Evolutionary conservation across 2,329 filamentous ascomycete genomes (phyloP).

Genomic region (Pestalotiopsis sp.): DNA sequence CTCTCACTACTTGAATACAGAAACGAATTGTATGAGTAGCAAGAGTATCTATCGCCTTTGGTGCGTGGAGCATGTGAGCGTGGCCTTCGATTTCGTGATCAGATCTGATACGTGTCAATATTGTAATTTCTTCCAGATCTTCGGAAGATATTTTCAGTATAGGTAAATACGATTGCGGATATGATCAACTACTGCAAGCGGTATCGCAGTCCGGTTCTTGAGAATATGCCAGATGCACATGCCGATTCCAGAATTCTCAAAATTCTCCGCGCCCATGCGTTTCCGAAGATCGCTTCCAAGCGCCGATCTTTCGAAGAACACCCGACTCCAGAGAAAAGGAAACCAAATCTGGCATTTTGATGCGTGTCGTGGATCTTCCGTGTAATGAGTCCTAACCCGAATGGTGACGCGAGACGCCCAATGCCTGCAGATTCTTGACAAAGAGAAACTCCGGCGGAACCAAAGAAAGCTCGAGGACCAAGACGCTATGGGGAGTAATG

Average conservation of each 20-base stretch:
- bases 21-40: too few relatives aligned
- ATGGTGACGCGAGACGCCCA: background rate
- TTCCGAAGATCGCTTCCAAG: background rate
- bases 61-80: too few relatives aligned
- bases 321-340: background rate
- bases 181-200: background rate
- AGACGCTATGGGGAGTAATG: background rate
- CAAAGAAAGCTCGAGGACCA: background rate
- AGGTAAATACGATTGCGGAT: background rate
- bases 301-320: background rate
- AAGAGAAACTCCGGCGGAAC: background rate
- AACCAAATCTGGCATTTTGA: background rate
- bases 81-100: too few relatives aligned
- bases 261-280: background rate
- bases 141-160: background rate
- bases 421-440: slow-evolving; percentile 1
- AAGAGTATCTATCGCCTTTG: too few relatives aligned
- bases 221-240: background rate
- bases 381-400: background rate
- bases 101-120: too few relatives aligned
- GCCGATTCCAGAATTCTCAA: background rate
- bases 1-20: too few relatives aligned
- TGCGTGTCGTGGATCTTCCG: background rate
- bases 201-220: background rate
- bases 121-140: background rate